A percentile compares a stretch with the other conserved stretches of the same genome.
Conservation (phyloP, 352 stramenopile genomes). For the Thalassiosira allenii region DNA sequence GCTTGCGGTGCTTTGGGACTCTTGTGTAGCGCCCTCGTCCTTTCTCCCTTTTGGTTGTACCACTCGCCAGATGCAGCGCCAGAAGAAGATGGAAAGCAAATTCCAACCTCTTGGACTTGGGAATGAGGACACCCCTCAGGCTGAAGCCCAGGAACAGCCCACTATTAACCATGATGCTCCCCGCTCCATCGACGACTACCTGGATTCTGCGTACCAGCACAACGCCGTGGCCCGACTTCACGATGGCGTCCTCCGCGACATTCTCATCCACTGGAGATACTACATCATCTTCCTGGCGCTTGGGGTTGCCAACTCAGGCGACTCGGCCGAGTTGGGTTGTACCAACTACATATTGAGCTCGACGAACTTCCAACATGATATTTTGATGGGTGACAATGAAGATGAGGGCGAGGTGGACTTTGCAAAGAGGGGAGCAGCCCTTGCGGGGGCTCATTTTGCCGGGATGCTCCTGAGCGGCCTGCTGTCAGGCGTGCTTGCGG, state of each 20-base stretch:
- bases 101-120: no score
- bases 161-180: no score
- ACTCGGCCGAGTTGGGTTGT: constrained; percentile 58
- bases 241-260: neutral
- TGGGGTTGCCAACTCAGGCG: constrained; percentile 59
- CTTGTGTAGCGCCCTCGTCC: no score
- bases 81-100: no score
- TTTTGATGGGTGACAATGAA: constrained; percentile 25
- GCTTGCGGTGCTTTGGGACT: no score
- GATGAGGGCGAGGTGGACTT: constrained; percentile 37
- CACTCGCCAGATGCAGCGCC: no score
- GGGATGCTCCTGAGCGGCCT: constrained; percentile 61
- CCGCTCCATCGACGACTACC: constrained; percentile 30
- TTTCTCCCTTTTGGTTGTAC: no score
- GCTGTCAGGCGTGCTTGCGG: constrained; percentile 47
- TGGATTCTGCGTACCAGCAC: constrained; percentile 21
- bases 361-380: constrained; percentile 48
- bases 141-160: no score
- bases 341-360: constrained; percentile 48
- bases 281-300: constrained; percentile 64
- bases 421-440: constrained; percentile 38
- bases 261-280: constrained; percentile 46
- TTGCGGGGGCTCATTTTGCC: constrained; percentile 53
- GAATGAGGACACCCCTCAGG: no score
- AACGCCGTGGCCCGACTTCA: neutral